Evolutionary conservation across 73 alveolate genomes (phyloP), one percentile per base, ranked within the genome.

Genomic region (Symbiodinium natans): DNA sequence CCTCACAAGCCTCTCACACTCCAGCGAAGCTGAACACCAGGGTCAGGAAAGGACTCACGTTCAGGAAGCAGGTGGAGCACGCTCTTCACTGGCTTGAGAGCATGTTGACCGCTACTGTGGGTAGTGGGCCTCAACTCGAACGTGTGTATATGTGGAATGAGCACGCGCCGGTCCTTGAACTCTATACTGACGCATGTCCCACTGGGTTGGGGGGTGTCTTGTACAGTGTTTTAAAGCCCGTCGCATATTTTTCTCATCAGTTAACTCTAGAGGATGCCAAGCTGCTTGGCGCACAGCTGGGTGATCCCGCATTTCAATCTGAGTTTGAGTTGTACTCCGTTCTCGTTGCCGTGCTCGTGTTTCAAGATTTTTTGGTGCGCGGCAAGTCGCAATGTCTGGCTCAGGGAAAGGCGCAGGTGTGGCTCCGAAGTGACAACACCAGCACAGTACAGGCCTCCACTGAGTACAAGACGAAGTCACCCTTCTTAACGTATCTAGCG

Each of bases 41-140:
- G 43, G 85, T 54, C 33, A 36, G 95, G 36, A 88, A 88, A 40
- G 95, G 95, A 71, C 25, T 88, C 73, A 46, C 95, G 3, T 88
- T 88, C 42, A 38, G 42, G 3, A 56, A 68, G 41, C 95, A 88
- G 42, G 75, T 88, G 36, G 95, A 56, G 0, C 95, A 88, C 15
- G 86, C 95, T 19, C 21, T 88, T 31, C 34, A 11, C 43, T 56
- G 95, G 95, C 36, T 88, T 13, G 46, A 23, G 15, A 33, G 13
- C 29, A 5, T 88, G 86, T 21, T 88, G 86, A 15, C 31, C 36
- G 84, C 95, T 4, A 59, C 25, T 1, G 11, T 27, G 11, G 84
- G 86, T 34, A 8, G 42, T 21, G 46, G 36, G 33, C 84, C 75
- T 0, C 43, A 54, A 27, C 36, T 87, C 43, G 33, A 52, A 4